Conservation (phyloP, 108 stramenopile genomes). For the Aurantiochytrium sp. region DNA sequence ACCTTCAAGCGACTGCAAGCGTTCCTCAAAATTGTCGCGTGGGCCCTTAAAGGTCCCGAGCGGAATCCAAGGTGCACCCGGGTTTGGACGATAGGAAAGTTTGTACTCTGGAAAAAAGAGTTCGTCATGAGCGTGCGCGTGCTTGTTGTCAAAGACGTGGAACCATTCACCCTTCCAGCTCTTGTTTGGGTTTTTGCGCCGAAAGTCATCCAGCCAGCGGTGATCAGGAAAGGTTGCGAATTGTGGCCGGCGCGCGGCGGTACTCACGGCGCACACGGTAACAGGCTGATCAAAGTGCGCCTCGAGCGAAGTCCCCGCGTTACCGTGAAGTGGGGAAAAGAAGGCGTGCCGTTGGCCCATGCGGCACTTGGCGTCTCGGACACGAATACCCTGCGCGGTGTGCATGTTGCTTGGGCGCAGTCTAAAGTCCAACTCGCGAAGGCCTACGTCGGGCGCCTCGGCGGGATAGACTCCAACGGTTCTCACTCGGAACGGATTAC, state of each 20-base stretch:
- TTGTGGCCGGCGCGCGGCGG: not conserved
- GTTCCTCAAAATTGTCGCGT: not conserved
- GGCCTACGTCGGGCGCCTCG: not conserved
- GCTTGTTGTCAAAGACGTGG: not conserved
- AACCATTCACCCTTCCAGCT: not conserved
- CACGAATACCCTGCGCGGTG: not conserved
- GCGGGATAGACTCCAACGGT: not conserved
- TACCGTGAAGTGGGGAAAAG: not conserved
- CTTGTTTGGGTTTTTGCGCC: not conserved
- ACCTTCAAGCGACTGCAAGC: not conserved
- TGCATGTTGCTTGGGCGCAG: not conserved
- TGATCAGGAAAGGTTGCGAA: not conserved
- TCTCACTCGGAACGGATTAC: not conserved
- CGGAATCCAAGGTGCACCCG: not conserved
- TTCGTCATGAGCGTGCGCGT: not conserved
- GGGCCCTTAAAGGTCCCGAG: not conserved
- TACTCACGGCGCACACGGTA: not conserved
- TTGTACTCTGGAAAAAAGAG: not conserved
- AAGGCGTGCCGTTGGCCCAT: not conserved
- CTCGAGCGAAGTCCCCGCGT: not conserved
- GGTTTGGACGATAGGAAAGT: not conserved
- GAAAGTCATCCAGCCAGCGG: not conserved
- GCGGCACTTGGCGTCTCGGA: not conserved
- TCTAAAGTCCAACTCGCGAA: not conserved
- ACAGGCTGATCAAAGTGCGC: not conserved